Evolutionary conservation across 345 rosid genomes (phyloP), one percentile per base, ranked within the genome.

Genomic region (Luvunga scandens): DNA sequence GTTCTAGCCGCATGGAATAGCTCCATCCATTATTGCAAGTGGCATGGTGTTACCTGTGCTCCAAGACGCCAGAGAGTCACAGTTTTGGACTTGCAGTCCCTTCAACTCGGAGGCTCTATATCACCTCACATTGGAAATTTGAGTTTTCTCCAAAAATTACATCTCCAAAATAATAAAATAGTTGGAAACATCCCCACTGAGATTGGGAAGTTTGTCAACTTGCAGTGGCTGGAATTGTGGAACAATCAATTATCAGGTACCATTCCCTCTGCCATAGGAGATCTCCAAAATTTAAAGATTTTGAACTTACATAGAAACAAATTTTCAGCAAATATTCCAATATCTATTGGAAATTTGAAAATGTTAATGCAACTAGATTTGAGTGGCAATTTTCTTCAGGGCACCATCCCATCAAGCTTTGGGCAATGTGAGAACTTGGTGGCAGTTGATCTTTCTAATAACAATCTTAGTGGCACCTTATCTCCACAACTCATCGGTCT

Each of bases 81-180:
- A 18, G 50, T 77, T 50, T 50, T 82, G 68, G 78, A 82, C 71
- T 80, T 82, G 57, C 73, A 42, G 10, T 81, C 82, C 7, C 69
- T 67, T 59, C 64, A 38, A 5, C 2, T 85, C 24, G 18, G 34
- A 3, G 85, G 88, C 18, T 48, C 21, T 12, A 16, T 85, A 24
- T 80, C 84, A 24, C 85, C 85, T 0, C 63, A 76, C 27, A 75
- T 85, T 12, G 87, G 87, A 60, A 85, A 85, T 70, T 76, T 85
- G 70, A 79, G 85, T 2, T 85, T 80, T 75, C 80, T 85, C 39
- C 80, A 80, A 66, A 27, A 4, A 33, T 75, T 78, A 16, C 25
- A 72, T 68, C 84, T 85, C 61, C 70, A 10, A 39, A 73, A 78
- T 36, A 85, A 85, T 66, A 77, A 69, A 57, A 77, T 85, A 9